phyloP scores from a whole-genome alignment of 1,139 yeast genomes.

The Yarrowia galli region DNA sequence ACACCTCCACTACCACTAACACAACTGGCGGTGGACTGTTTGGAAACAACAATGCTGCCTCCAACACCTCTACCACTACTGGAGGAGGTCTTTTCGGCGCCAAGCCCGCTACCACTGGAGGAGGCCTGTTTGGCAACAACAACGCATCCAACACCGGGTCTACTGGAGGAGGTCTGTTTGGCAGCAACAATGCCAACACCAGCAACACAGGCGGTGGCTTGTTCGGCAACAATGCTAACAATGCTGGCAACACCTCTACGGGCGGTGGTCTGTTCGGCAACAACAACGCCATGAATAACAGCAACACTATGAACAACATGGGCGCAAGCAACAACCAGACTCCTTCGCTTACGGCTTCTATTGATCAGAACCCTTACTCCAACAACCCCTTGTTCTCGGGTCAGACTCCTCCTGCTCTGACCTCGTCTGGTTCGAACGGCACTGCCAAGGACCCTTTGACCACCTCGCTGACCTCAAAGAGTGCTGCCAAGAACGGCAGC shows the following conservation, averaged over 20 bases:
- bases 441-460: constrained; percentile 61
- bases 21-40: constrained; percentile 42
- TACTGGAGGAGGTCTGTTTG: constrained; percentile 40
- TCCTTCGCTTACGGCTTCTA: constrained; percentile 53
- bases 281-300: constrained; percentile 42
- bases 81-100: constrained; percentile 49
- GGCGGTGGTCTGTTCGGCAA: constrained; percentile 46
- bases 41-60: constrained; percentile 41
- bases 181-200: constrained; percentile 41
- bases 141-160: constrained; percentile 40
- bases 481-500: constrained; percentile 61
- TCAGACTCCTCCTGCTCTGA: constrained; percentile 49
- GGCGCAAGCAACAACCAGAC: constrained; percentile 43
- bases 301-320: constrained; percentile 41
- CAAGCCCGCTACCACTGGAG: constrained; percentile 43
- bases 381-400: constrained; percentile 67
- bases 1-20: constrained; percentile 42
- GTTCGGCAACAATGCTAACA: constrained; percentile 44
- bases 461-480: constrained; percentile 57
- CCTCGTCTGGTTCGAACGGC: constrained; percentile 42
- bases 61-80: constrained; percentile 42
- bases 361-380: constrained; percentile 75
- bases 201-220: constrained; percentile 39
- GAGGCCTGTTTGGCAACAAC: constrained; percentile 41
- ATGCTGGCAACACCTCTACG: constrained; percentile 45